Conservation (phyloP, 1,284 basidiomycete genomes). For the Ganoderma lucidum region DNA sequence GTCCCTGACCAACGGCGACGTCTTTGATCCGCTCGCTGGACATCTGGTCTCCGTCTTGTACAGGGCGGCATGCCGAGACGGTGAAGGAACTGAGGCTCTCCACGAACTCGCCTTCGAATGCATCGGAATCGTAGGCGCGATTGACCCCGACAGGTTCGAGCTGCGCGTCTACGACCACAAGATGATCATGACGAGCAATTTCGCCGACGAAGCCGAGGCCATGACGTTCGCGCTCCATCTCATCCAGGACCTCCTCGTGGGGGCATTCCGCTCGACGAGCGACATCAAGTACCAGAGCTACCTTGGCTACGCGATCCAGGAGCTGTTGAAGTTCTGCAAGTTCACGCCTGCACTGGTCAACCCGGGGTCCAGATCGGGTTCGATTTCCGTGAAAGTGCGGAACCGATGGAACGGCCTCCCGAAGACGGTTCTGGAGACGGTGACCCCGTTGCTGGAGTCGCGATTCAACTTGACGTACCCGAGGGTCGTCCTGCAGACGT, state of each 20-base stretch:
- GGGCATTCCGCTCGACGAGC: constrained; percentile 93
- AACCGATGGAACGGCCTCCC: constrained; percentile 83
- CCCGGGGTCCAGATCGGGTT: constrained; percentile 49
- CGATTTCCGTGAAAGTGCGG: constrained; percentile 72
- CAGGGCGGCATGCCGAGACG: constrained; percentile 78
- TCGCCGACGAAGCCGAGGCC: constrained; percentile 83
- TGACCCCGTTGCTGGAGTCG: constrained; percentile 87
- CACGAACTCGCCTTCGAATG: constrained; percentile 86
- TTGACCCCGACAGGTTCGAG: constrained; percentile 95
- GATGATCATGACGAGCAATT: constrained; percentile 86
- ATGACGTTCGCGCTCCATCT: constrained; percentile 87
- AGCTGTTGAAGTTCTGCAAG: constrained; percentile 88
- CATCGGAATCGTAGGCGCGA: constrained; percentile 92
- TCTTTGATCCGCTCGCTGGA: constrained; percentile 85
- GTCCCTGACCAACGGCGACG: constrained; percentile 79
- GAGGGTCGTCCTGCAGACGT: constrained; percentile 47
- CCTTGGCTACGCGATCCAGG: constrained; percentile 93
- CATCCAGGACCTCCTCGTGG: constrained; percentile 87
- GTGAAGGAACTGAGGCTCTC: constrained; percentile 75
- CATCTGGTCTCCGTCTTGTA: constrained; percentile 78
- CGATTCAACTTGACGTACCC: constrained; percentile 64
- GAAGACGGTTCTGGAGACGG: constrained; percentile 87
- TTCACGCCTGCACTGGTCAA: constrained; percentile 81
- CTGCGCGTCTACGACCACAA: constrained; percentile 66
- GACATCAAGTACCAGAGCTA: constrained; percentile 93